These are phyloP conservation scores for Neophaeococcomyces aloes DNA, from an alignment of 2,329 filamentous ascomycete genomes.

Conservation along the genomic window DNA sequence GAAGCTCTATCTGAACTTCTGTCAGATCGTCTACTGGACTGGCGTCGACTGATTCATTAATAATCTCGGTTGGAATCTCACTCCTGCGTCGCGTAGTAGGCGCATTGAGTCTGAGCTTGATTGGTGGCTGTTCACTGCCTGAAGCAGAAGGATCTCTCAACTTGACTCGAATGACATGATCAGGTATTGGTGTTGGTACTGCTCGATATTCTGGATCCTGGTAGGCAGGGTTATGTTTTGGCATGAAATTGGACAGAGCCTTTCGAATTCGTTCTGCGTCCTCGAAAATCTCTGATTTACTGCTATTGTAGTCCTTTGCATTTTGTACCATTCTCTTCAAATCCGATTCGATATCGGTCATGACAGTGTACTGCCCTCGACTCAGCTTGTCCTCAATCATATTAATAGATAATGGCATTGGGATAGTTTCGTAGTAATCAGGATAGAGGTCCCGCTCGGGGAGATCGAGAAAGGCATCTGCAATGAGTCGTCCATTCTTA, in stretches of 20 bases:
- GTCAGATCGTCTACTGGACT: constrained; percentile 12
- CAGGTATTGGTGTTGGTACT: constrained; percentile 61
- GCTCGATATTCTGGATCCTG: constrained; percentile 57
- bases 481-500: constrained; percentile 69
- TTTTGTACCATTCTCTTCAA: constrained; percentile 82
- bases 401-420: constrained; percentile 67
- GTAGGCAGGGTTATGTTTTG: constrained; percentile 75
- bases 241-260: constrained; percentile 79
- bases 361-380: constrained; percentile 54
- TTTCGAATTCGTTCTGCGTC: constrained; percentile 83
- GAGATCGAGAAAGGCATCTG: constrained; percentile 63
- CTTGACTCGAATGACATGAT: constrained; percentile 26
- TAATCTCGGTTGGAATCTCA: constrained; percentile 10
- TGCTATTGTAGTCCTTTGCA: constrained; percentile 72
- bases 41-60: too few relatives aligned
- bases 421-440: constrained; percentile 67
- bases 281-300: constrained; percentile 60
- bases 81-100: constrained; percentile 13
- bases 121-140: constrained; percentile 1
- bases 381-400: constrained; percentile 66
- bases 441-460: constrained; percentile 45
- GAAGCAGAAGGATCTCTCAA: constrained; percentile 22
- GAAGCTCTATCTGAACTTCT: constrained; percentile 13
- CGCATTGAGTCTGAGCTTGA: constrained; percentile 16
- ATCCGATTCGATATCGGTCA: constrained; percentile 70